Evolutionary conservation across 2,329 filamentous ascomycete genomes (phyloP).

Genomic region (Dactylellina drechsleri): DNA sequence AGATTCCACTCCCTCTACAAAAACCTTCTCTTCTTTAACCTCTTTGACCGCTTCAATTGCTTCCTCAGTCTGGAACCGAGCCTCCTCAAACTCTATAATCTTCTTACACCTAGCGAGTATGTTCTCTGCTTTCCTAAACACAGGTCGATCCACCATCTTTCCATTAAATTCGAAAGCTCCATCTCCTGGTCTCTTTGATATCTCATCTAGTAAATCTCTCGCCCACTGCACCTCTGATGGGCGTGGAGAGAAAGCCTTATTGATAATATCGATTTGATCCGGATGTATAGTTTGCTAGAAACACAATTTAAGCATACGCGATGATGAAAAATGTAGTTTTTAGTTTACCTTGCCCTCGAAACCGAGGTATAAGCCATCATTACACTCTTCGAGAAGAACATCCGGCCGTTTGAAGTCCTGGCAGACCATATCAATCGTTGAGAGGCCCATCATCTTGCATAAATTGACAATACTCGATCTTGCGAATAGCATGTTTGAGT

Average conservation of each 20-base stretch:
- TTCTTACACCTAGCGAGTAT: constrained; percentile 2
- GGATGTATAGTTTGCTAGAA: constrained; percentile 48
- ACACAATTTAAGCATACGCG: background rate
- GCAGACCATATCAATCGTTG: constrained; percentile 52
- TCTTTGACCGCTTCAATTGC: too few relatives aligned
- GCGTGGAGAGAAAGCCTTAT: constrained; percentile 22
- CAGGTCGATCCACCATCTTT: constrained; percentile 47
- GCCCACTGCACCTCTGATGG: constrained; percentile 18
- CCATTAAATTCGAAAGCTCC: constrained; percentile 44
- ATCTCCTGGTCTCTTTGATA: background rate
- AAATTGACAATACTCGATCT: constrained; percentile 27
- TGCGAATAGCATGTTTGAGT: constrained; percentile 38
- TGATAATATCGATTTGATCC: constrained; percentile 39
- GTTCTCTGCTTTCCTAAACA: constrained; percentile 41
- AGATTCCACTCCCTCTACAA: background rate
- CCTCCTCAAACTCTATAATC: constrained; percentile 27
- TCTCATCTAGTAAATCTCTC: constrained; percentile 12
- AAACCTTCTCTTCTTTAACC: too few relatives aligned
- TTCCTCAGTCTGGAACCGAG: constrained; percentile 12
- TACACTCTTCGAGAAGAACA: constrained; percentile 29
- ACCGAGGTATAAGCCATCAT: constrained; percentile 20
- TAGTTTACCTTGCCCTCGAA: constrained; percentile 47
- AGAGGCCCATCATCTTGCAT: constrained; percentile 15
- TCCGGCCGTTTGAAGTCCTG: constrained; percentile 24
- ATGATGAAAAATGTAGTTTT: background rate